Percentiles rank a stretch among this genome's conserved stretches.
phyloP scores from a whole-genome alignment of 768 basidiomycete species.

The Lactarius akahatsu region DNA sequence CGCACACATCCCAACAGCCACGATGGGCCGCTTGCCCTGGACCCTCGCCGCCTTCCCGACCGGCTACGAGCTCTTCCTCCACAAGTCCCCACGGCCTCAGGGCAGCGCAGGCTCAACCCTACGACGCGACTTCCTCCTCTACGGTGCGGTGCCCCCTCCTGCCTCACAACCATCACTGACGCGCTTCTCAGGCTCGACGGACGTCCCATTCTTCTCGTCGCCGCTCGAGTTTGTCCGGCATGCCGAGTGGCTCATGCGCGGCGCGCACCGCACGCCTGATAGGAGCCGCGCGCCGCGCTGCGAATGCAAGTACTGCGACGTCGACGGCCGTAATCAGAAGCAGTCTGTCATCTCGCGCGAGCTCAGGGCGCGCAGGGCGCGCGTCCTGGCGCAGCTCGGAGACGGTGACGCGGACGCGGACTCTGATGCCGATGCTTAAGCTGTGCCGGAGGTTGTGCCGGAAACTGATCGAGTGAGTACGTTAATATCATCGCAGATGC shows the following conservation, averaged over 20 bases:
- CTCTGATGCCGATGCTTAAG: neutral
- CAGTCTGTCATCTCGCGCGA: conserved; percentile 17
- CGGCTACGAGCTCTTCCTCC: conserved; percentile 19
- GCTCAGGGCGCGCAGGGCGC: neutral
- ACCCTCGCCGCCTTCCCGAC: conserved; percentile 21
- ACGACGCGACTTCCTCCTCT: conserved; percentile 22
- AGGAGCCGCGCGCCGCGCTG: conserved; percentile 7
- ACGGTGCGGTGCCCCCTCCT: conserved; percentile 7
- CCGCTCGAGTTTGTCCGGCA: conserved; percentile 23
- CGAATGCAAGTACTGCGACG: conserved; percentile 17
- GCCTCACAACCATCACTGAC: too few species aligned
- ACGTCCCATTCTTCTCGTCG: conserved; percentile 14
- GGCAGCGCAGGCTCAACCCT: neutral
- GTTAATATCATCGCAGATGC: neutral
- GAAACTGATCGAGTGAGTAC: neutral
- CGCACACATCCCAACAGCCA: neutral
- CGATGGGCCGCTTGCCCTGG: conserved; percentile 20
- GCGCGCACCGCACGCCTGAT: conserved; percentile 17
- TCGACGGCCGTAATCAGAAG: neutral
- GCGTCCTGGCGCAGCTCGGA: neutral
- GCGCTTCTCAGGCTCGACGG: conserved; percentile 5
- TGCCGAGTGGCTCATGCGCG: conserved; percentile 24
- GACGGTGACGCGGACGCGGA: neutral
- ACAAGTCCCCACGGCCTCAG: neutral
- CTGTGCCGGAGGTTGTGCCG: neutral